phyloP scores from a whole-genome alignment of 192 early-diverging fungal species.

The Borealophlyctis nickersoniae region DNA sequence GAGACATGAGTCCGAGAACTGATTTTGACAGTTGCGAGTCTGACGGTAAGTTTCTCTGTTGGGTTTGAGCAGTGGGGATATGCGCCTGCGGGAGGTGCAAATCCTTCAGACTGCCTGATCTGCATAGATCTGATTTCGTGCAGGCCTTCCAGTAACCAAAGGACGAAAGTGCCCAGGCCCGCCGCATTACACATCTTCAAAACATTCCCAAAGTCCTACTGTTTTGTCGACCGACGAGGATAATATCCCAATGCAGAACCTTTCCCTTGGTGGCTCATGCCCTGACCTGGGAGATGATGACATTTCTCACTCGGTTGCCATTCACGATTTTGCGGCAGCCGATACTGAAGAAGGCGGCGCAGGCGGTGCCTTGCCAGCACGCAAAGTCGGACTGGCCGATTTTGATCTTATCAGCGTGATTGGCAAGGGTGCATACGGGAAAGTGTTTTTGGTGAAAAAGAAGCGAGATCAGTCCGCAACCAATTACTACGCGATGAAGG shows the following conservation, averaged over 20 bases:
- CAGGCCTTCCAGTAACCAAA: not conserved
- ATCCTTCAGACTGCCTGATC: not conserved
- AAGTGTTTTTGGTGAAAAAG: slow-evolving; percentile 76
- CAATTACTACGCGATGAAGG: slow-evolving; percentile 84
- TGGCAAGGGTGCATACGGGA: slow-evolving; percentile 78
- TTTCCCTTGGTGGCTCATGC: not conserved
- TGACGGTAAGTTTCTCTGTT: not conserved
- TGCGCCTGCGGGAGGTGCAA: not conserved
- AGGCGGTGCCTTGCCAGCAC: not conserved
- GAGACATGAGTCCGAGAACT: not conserved
- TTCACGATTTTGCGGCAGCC: slow-evolving; percentile 22
- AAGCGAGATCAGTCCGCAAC: slow-evolving; percentile 29
- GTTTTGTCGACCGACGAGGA: not conserved
- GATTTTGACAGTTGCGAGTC: not conserved
- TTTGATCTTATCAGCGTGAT: slow-evolving; percentile 62
- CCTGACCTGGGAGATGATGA: slow-evolving; percentile 10
- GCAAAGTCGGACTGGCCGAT: slow-evolving; percentile 40
- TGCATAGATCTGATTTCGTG: not conserved
- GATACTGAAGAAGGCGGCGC: not conserved
- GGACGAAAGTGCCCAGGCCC: not conserved
- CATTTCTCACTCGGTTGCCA: slow-evolving; percentile 14
- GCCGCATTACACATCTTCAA: not conserved
- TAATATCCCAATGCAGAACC: not conserved
- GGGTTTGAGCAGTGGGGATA: not conserved
- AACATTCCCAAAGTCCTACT: not conserved